Percentiles rank a stretch among this genome's conserved stretches.
Evolutionary conservation across 345 rosid genomes (phyloP).

Genomic region (Isatis tinctoria): DNA sequence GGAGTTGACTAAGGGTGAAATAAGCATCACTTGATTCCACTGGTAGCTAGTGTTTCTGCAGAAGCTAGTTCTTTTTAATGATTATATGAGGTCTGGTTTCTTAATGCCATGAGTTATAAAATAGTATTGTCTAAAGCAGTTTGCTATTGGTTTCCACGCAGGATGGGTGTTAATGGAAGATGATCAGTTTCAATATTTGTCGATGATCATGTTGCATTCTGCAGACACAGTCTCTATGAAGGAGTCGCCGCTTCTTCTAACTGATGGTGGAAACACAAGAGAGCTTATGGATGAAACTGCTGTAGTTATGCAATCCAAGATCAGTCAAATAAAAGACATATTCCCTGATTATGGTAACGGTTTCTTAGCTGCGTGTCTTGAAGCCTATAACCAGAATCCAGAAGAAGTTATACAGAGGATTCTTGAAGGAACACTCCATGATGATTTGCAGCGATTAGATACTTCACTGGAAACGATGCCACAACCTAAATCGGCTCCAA

Average conservation of each 20-base stretch:
- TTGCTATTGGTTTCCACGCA: conserved; percentile 33
- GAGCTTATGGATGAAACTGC: conserved; percentile 61
- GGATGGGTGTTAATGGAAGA: conserved; percentile 84
- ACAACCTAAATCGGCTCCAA: conserved; percentile 43
- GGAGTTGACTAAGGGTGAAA: background rate
- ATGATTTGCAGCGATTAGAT: conserved; percentile 63
- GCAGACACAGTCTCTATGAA: conserved; percentile 19
- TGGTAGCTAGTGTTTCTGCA: conserved; percentile 3
- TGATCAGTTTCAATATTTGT: conserved; percentile 77
- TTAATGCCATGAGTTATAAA: background rate
- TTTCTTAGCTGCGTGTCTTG: conserved; percentile 78
- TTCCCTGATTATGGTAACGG: conserved; percentile 90
- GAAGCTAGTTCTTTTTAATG: background rate
- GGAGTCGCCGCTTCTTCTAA: conserved; percentile 35
- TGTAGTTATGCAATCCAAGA: conserved; percentile 72
- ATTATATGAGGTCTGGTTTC: background rate
- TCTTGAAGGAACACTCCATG: conserved; percentile 85
- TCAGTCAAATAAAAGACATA: conserved; percentile 87
- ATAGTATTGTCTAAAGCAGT: conserved; percentile 12
- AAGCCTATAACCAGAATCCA: conserved; percentile 82
- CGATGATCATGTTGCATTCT: conserved; percentile 51
- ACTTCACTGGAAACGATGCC: conserved; percentile 61
- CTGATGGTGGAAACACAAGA: conserved; percentile 27
- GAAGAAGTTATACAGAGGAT: conserved; percentile 96
- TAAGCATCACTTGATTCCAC: background rate